These are phyloP conservation scores for Acacia crassicarpa DNA, from an alignment of 306 rosid genomes.

Conservation along the genomic window DNA sequence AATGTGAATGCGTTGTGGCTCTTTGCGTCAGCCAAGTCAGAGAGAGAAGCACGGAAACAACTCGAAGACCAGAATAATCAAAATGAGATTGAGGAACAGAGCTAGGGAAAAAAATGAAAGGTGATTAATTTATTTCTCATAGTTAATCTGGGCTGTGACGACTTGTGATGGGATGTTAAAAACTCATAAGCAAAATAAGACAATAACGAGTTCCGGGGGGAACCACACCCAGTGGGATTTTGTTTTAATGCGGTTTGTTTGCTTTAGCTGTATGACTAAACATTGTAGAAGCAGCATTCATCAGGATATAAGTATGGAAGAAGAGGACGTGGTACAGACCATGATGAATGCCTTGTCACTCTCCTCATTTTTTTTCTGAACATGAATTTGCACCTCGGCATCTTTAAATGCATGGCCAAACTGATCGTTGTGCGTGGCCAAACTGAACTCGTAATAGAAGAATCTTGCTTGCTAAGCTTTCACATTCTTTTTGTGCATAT, in stretches of 20 bases:
- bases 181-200: background rate
- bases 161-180: background rate
- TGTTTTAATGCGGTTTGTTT: background rate
- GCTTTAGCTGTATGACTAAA: conserved; percentile 18
- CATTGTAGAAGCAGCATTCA: conserved; percentile 7
- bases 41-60: conserved; percentile 4
- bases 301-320: background rate
- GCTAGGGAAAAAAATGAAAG: conserved; percentile 16
- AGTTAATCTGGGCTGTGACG: background rate
- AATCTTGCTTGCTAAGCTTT: too few relatives aligned
- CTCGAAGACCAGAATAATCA: conserved; percentile 25
- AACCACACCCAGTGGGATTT: background rate
- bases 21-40: conserved; percentile 43
- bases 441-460: too few relatives aligned
- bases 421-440: too few relatives aligned
- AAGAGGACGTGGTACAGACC: background rate
- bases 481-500: too few relatives aligned
- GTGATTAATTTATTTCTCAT: background rate
- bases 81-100: conserved; percentile 26
- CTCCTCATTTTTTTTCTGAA: too few relatives aligned
- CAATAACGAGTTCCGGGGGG: background rate
- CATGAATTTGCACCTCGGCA: too few relatives aligned
- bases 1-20: conserved; percentile 59
- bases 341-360: too few relatives aligned
- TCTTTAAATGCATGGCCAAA: too few relatives aligned